Evolutionary conservation across 768 basidiomycete species (phyloP).

Genomic region (Sarcomyxa edulis): DNA sequence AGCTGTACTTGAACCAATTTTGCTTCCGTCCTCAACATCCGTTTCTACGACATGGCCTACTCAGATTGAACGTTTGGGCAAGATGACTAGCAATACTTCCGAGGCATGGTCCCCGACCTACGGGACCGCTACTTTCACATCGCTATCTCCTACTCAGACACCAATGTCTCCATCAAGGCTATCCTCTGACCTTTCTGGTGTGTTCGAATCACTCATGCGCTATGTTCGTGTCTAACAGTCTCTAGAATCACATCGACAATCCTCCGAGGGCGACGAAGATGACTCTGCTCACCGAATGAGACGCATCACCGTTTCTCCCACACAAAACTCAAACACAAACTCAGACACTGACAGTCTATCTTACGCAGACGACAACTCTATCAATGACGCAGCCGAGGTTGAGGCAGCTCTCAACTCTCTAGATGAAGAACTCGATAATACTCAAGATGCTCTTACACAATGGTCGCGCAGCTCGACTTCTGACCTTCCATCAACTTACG

Average conservation of each 20-base stretch:
- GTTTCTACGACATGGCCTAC: too few species aligned
- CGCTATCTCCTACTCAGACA: slow-evolving; percentile 45
- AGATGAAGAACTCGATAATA: slow-evolving; percentile 61
- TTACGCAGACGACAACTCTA: slow-evolving; percentile 51
- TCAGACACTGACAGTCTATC: slow-evolving; percentile 27
- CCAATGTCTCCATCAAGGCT: slow-evolving; percentile 57
- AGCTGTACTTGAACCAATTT: too few species aligned
- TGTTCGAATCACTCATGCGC: slow-evolving; percentile 10
- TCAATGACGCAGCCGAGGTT: slow-evolving; percentile 76
- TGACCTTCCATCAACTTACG: slow-evolving; percentile 35
- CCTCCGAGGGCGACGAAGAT: slow-evolving; percentile 41
- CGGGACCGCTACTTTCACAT: slow-evolving; percentile 55
- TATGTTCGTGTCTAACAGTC: slow-evolving; percentile 6
- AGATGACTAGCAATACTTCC: slow-evolving; percentile 38
- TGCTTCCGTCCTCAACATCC: too few species aligned
- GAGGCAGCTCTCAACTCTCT: slow-evolving; percentile 62
- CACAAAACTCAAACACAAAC: slow-evolving; percentile 28
- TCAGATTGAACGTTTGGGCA: too few species aligned
- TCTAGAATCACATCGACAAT: slow-evolving; percentile 39
- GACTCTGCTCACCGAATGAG: slow-evolving; percentile 41
- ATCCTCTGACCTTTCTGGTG: slow-evolving; percentile 54
- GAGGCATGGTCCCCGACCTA: slow-evolving; percentile 58
- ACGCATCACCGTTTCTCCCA: slow-evolving; percentile 51
- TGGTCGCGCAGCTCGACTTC: slow-evolving; percentile 53
- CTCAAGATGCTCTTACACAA: slow-evolving; percentile 59